Evolutionary conservation across 257 asterid species (phyloP), one percentile per base, ranked within the genome.

Genomic region (Solanum boliviense): DNA sequence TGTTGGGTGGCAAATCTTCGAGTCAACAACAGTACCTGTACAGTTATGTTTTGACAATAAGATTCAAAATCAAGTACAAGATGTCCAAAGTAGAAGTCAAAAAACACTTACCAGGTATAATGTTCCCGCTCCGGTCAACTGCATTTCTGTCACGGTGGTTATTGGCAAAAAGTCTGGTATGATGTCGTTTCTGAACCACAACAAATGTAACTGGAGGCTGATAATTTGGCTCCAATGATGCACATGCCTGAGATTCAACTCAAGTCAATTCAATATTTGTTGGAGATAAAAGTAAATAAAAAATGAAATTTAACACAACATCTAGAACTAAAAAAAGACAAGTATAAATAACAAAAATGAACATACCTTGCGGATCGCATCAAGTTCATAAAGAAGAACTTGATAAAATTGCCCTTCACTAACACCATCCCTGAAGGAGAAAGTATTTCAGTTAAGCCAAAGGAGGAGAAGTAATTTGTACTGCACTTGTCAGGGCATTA

Each of bases 391-490:
- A 38, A 97, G 98, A 88, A 97, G 87, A 32, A 97, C 98, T 91
- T 97, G 99, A 87, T 97, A 96, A 88, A 97, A 97, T 83, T 97
- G 99, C 13, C 99, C 99, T 88, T 97, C 99, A 72, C 99, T 97
- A 2, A 97, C 99, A 18, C 99, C 99, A 91, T 97, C 99, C 89
- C 99, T 97, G 90, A 38, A 88, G 23, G 72, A 20, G 84, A 84
- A 27, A 58, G 34, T 38, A 35, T 18, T 31, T 31, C 31, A 4
- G 9, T 68, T 38, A 68, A 48, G 86, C 44, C 85, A 31, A 10
- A 29, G 79, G 85, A 88, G 83, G 73, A 23, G 48, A 74, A 70
- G 71, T 67, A 84, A 81, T 1, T 13, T 5, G 72, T 58, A 21
- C 7, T 38, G 25, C 62, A 74, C n/a, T 4, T 9, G 70, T 10